Base-by-base conservation (phyloP, 768 basidiomycete species). In the Auricularia sp. region DNA sequence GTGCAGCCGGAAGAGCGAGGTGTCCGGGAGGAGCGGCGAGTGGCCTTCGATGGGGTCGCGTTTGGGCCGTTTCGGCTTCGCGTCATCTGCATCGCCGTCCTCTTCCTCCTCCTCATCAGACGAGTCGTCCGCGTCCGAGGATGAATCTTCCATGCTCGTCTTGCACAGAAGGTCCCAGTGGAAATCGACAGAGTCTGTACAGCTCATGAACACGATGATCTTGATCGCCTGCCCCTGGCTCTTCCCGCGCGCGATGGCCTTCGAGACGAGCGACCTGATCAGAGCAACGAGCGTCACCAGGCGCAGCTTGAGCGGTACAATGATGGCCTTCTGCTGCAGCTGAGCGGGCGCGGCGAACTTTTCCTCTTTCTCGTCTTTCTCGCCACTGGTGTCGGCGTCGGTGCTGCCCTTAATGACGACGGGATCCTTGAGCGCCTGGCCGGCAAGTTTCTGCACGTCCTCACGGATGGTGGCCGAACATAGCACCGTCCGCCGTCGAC, bases 401-500 rank as follows among this genome's bases (percentile, higher is more conserved):
- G 86, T 83, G 0, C 83, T 81, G 12, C 87, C 87, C 72, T 92
- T 91, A 75, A 96, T 85, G 74, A 97, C 84, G 60, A 94, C 76
- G 2, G 96, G 95, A 65, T 89, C 80, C 42, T 81, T 77, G 36
- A 98, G 77, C 2, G 92, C 82, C 33, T 84, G 86, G 11, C 94
- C 94, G 0, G 96, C 93, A 35, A 99, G 77, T 70, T 91, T 90
- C 75, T 98, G 91, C 2, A 98, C 96, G 69, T 94, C 93, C 68
- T 96, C 94, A 58, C 89, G 83, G 36, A 98, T 93, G 1, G 97
- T 99, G 4, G 97, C 97, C 11, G 96, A 98, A 78, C 97, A 99
- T 3, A 99, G 83, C 29, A 99, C 80, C 2, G 94, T 96, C 69
- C 91, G 82, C 69, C 94, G 81, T 54, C 85, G 80, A 63, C 83